These are phyloP conservation scores for Biscogniauxia marginata DNA, from an alignment of 2,329 filamentous ascomycete species.

Conservation along the genomic window DNA sequence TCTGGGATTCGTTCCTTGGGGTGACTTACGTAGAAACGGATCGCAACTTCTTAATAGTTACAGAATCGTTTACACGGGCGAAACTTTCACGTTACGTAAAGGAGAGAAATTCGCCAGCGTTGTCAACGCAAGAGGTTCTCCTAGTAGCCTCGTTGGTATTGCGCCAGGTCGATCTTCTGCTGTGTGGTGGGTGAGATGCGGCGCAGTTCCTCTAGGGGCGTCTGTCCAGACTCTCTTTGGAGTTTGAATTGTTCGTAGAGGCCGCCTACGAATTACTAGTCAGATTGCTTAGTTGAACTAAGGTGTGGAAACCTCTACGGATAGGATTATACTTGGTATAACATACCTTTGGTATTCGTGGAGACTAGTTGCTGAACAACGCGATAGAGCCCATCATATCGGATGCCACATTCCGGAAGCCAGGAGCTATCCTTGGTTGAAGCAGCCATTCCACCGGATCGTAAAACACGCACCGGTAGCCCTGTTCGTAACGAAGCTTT, in stretches of 20 bases:
- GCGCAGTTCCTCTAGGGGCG: slow-evolving; percentile 14
- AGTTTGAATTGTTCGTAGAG: slow-evolving; percentile 30
- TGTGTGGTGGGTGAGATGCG: slow-evolving; percentile 17
- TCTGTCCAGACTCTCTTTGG: slow-evolving; percentile 16
- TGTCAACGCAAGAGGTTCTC: not conserved
- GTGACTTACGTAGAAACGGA: not conserved
- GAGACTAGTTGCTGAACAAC: slow-evolving; percentile 9
- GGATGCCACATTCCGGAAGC: slow-evolving; percentile 24
- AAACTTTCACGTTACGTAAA: too few relatives aligned
- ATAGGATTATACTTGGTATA: not conserved
- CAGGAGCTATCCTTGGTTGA: slow-evolving; percentile 6
- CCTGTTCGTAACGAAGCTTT: slow-evolving; percentile 15
- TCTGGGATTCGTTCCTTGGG: not conserved
- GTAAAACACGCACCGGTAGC: slow-evolving; percentile 27
- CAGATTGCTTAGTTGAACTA: too few relatives aligned
- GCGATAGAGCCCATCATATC: slow-evolving; percentile 31
- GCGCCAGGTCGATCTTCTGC: slow-evolving; percentile 13
- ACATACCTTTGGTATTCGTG: slow-evolving; percentile 22
- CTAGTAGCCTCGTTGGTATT: slow-evolving; percentile 6
- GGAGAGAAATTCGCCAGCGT: not conserved
- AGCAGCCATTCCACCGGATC: slow-evolving; percentile 18
- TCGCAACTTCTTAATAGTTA: not conserved
- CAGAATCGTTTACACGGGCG: not conserved
- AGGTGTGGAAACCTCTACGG: too few relatives aligned
- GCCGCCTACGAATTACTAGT: slow-evolving; percentile 16